These are phyloP conservation scores for Eucalyptus regnans DNA, from an alignment of 345 rosid genomes.

Conservation along the genomic window DNA sequence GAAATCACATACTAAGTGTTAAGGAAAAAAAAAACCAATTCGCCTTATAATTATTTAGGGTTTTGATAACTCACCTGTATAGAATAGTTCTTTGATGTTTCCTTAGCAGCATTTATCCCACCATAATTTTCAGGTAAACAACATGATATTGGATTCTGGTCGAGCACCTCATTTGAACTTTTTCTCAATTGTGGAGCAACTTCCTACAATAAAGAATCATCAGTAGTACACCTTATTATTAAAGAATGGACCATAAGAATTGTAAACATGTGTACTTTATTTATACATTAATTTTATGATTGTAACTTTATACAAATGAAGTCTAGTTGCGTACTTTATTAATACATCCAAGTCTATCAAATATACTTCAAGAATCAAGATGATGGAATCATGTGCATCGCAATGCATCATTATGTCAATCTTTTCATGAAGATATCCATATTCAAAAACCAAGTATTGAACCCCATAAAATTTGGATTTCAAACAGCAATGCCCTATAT, in stretches of 20 bases:
- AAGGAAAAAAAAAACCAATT: neutral
- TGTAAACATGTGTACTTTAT: neutral
- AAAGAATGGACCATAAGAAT: neutral
- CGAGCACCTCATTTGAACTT: neutral
- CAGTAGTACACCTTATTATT: neutral
- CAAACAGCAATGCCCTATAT: accelerated
- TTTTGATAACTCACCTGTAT: neutral
- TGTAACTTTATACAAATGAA: neutral
- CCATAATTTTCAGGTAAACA: neutral
- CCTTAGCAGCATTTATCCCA: neutral
- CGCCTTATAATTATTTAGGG: neutral
- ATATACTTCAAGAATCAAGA: neutral
- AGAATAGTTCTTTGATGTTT: neutral
- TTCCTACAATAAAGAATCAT: neutral
- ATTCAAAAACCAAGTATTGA: neutral
- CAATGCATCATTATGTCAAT: neutral
- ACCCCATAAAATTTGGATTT: neutral
- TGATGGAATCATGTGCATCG: neutral
- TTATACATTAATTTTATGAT: neutral
- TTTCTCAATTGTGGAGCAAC: neutral
- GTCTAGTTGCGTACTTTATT: neutral
- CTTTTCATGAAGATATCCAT: too few species aligned
- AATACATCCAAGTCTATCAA: neutral
- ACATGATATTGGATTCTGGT: neutral
- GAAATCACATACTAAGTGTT: neutral